Evolutionary conservation across 2,329 filamentous ascomycete genomes (phyloP), one percentile per base, ranked within the genome.

Genomic region (Penicillium sp.): DNA sequence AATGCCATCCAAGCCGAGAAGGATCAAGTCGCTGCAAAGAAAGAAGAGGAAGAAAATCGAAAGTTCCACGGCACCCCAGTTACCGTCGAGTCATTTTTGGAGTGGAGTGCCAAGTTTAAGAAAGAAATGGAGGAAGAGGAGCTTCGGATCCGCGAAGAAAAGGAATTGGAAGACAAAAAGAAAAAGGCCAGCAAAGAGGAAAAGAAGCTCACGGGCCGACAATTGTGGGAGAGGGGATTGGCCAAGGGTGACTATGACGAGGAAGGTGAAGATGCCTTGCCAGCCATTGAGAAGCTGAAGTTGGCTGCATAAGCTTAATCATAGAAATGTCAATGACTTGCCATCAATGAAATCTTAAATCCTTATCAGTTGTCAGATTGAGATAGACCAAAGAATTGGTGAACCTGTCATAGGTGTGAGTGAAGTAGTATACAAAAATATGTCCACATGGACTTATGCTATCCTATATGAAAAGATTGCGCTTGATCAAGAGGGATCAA

Each of bases 41-140:
- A 67, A 1, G 94, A 99, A 76, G 86, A 89, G 58, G 91, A 94
- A 72, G 94, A 99, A 79, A 99, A 99, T 72, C 85, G 88, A 66
- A 97, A 97, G 75, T 99, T 99, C 74, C 89, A 96, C 71, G 94
- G 94, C 54, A 90, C 90, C 34, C 81, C 85, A 30, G 94, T 99
- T 18, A 97, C 86, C n/a, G 81, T 85, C 19, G 91, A 96, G 76
- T 86, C 85, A 0, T 99, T 97, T 68, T 69, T 89, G 62, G 84
- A 82, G 62, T 99, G 94, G 94, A 81, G 90, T 51, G 86, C 87
- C 36, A 83, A 74, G 9, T 99, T 97, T 69, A 70, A 84, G 58
- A 78, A 81, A 68, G 94, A 97, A 78, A 87, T 93, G 84, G 87
- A 87, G 69, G 92, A 94, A 67, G 77, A 82, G 69, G 83, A 85